These are phyloP conservation scores for Anacardium occidentale DNA, from an alignment of 345 rosid genomes.

Conservation along the genomic window DNA sequence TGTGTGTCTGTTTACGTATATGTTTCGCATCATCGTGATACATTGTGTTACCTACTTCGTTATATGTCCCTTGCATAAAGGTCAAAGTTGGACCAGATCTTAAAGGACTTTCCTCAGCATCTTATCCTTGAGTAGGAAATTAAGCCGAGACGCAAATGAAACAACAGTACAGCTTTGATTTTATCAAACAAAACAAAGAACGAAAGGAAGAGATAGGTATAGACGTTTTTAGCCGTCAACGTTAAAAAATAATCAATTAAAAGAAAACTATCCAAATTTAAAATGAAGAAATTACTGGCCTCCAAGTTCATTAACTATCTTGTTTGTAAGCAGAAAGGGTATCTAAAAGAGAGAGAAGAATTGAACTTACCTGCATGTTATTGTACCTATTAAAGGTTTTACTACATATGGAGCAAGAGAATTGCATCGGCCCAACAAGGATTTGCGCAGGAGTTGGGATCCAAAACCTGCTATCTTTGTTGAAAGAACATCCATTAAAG, in stretches of 20 bases:
- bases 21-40: constrained; percentile 12
- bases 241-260: neutral
- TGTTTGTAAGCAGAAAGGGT: neutral
- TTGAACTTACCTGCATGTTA: constrained; percentile 75
- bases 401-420: constrained; percentile 67
- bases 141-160: constrained; percentile 1
- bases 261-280: neutral
- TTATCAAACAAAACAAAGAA: neutral
- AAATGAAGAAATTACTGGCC: neutral
- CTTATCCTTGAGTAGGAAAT: neutral
- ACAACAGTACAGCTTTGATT: neutral
- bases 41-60: neutral
- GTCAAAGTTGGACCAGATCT: neutral
- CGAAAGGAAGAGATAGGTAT: neutral
- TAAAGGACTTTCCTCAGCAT: neutral
- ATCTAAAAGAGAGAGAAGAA: neutral
- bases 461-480: constrained; percentile 64
- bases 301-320: neutral
- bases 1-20: no score
- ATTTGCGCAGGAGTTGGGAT: constrained; percentile 83
- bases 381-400: constrained; percentile 89
- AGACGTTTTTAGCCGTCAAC: neutral
- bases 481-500: constrained; percentile 33
- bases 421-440: constrained; percentile 82
- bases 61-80: neutral